phyloP scores from a whole-genome alignment of 2,329 filamentous ascomycete genomes.

The Amylocarpus encephaloides region DNA sequence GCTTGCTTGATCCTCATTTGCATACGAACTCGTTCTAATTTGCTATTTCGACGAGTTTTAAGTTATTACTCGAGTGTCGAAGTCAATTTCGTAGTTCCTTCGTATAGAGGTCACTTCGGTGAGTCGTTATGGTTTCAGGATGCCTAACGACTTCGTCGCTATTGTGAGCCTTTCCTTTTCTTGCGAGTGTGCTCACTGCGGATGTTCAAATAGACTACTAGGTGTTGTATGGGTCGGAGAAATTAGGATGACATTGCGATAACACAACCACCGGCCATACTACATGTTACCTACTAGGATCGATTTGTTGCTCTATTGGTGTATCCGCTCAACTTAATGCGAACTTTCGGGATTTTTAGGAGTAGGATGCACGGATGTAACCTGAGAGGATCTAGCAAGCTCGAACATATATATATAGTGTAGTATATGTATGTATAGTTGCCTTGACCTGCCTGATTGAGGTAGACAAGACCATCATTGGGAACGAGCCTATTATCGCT shows the following conservation, averaged over 20 bases:
- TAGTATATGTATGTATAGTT: slow-evolving; percentile 13
- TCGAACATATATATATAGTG: slow-evolving; percentile 21
- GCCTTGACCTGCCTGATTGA: slow-evolving; percentile 39
- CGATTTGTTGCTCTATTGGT: slow-evolving; percentile 22
- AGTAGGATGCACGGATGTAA: slow-evolving; percentile 24
- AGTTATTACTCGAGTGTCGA: no score
- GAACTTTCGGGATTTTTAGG: slow-evolving; percentile 18
- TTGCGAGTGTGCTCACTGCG: neutral
- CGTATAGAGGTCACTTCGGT: no score
- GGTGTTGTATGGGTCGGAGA: slow-evolving; percentile 15
- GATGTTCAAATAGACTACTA: slow-evolving; percentile 16
- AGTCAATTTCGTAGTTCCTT: no score
- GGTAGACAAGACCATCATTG: slow-evolving; percentile 50
- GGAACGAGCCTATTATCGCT: slow-evolving; percentile 72
- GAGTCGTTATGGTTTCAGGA: neutral
- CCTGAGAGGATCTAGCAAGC: slow-evolving; percentile 20
- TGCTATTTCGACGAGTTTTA: no score
- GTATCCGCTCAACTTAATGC: slow-evolving; percentile 19
- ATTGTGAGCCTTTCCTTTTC: neutral
- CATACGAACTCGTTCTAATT: no score
- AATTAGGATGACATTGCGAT: slow-evolving; percentile 18
- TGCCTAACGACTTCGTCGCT: neutral
- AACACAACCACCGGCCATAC: slow-evolving; percentile 20
- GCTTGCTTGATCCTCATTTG: no score
- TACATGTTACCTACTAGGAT: slow-evolving; percentile 17